These are phyloP conservation scores for Clavispora santaluciae DNA, from an alignment of 805 yeast genomes.

Conservation along the genomic window DNA sequence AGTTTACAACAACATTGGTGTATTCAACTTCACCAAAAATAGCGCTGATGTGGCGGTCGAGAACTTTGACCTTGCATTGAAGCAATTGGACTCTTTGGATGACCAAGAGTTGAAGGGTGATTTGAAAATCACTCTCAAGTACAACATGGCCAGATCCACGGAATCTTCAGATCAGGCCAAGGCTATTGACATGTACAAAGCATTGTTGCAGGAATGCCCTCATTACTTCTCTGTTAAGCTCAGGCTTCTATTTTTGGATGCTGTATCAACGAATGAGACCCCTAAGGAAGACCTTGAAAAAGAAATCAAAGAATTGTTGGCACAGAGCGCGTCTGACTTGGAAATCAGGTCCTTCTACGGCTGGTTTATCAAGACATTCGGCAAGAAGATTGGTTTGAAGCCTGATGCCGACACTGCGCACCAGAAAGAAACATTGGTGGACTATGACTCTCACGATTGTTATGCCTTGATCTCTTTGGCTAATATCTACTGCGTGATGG, in stretches of 20 bases:
- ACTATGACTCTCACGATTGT: constrained; percentile 79
- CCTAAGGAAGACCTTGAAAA: constrained; percentile 44
- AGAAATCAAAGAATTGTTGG: constrained; percentile 53
- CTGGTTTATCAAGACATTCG: constrained; percentile 72
- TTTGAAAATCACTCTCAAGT: constrained; percentile 34
- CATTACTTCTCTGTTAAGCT: constrained; percentile 70
- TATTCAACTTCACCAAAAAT: constrained; percentile 64
- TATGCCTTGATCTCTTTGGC: constrained; percentile 90
- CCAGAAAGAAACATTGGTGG: constrained; percentile 78
- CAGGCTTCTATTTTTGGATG: constrained; percentile 60
- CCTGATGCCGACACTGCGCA: constrained; percentile 67
- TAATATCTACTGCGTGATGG: constrained; percentile 77
- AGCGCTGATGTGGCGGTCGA: constrained; percentile 54
- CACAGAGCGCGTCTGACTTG: constrained; percentile 52
- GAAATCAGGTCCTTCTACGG: constrained; percentile 90
- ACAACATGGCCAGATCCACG: constrained; percentile 71
- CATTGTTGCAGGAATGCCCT: constrained; percentile 58
- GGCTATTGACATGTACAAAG: constrained; percentile 48
- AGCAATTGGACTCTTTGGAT: constrained; percentile 27
- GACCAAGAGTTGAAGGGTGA: constrained; percentile 28
- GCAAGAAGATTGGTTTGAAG: constrained; percentile 44
- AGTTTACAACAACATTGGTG: constrained; percentile 80
- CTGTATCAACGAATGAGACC: constrained; percentile 36
- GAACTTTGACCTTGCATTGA: constrained; percentile 47
- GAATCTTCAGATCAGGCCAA: constrained; percentile 40